Evolutionary conservation across 2,329 filamentous ascomycete species (phyloP).

Genomic region (Penicillium sp.): DNA sequence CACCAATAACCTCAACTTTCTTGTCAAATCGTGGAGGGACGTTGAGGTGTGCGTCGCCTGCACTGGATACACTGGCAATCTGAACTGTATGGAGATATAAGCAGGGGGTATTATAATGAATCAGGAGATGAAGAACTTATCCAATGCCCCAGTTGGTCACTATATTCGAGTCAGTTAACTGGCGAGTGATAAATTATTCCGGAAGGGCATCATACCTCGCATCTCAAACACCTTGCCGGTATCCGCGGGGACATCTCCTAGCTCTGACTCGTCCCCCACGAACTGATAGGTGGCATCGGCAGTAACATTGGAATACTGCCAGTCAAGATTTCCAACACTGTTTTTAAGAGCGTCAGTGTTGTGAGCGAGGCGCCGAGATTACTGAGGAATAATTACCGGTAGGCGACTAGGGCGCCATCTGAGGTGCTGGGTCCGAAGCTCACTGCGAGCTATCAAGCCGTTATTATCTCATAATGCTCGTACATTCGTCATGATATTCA

Average conservation of each 20-base stretch:
- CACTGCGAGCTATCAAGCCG: conserved; percentile 49
- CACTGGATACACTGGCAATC: conserved; percentile 57
- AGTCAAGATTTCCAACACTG: conserved; percentile 62
- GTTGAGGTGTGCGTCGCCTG: conserved; percentile 50
- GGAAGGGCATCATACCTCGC: conserved; percentile 36
- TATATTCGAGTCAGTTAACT: conserved; percentile 17
- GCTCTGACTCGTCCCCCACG: conserved; percentile 50
- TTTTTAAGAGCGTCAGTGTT: conserved; percentile 4
- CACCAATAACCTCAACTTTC: conserved; percentile 52
- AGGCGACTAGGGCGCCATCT: conserved; percentile 58
- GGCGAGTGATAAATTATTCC: neutral
- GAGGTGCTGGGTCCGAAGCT: conserved; percentile 59
- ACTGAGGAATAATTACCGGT: conserved; percentile 34
- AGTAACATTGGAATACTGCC: conserved; percentile 65
- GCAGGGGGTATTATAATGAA: neutral
- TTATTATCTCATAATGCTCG: conserved; percentile 1
- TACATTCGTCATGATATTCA: neutral
- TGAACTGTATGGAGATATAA: conserved; percentile 50
- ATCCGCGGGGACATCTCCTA: conserved; percentile 49
- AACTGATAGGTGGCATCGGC: conserved; percentile 61
- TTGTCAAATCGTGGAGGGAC: conserved; percentile 43
- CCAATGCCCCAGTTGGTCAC: conserved; percentile 67
- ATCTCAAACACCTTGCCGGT: conserved; percentile 59
- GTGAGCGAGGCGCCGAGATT: neutral
- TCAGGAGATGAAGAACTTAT: conserved; percentile 27